Base-by-base conservation (phyloP, 331 rosid genomes). In the Erythrophleum ivorense region DNA sequence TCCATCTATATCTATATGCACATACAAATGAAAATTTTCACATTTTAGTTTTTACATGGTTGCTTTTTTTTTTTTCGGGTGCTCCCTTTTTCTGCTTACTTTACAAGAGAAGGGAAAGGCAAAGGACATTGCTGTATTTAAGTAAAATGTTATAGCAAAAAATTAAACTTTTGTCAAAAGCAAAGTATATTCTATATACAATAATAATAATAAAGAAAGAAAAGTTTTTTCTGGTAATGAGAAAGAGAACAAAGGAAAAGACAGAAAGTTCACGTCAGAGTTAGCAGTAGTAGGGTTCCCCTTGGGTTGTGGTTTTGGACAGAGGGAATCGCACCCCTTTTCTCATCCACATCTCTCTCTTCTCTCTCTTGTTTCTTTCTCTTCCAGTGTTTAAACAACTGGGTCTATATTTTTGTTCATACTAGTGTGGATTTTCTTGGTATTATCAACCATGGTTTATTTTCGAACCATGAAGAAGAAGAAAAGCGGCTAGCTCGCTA, bases 191-290 rank as follows among this genome's bases (percentile, higher is more conserved):
- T 46, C 78, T 50, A 63, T 33, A 64, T 3, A n/a, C 52, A 40
- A 40, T 41, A 77, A 65, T 45, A 82, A 78, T 84, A 62, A 29
- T 62, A 62, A 62, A 31, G 71, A 87, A 82, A 74, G 76, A 63
- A 79, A 48, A 43, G 36, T 34, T 81, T 84, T 84, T 86, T 75
- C 80, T 77, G 81, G 85, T 65, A 68, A 76, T 83, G 83, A 68
- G 89, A 91, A 82, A 81, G 91, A 88, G 79, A 87, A 85, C 87
- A 82, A 84, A 88, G 88, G 89, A 93, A 91, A 93, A 91, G 95
- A 94, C 95, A 92, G 94, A 91, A 91, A 95, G 93, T 19, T 86
- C 86, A 90, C 98, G 90, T 94, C 97, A 90, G 94, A 85, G 88
- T 80, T 91, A 86, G 92, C 95, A 88, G 86, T 86, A 92, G 86